Evolutionary conservation across 1,284 basidiomycete genomes (phyloP), one percentile per base, ranked within the genome.

Genomic region (Rugosomyces carneus): DNA sequence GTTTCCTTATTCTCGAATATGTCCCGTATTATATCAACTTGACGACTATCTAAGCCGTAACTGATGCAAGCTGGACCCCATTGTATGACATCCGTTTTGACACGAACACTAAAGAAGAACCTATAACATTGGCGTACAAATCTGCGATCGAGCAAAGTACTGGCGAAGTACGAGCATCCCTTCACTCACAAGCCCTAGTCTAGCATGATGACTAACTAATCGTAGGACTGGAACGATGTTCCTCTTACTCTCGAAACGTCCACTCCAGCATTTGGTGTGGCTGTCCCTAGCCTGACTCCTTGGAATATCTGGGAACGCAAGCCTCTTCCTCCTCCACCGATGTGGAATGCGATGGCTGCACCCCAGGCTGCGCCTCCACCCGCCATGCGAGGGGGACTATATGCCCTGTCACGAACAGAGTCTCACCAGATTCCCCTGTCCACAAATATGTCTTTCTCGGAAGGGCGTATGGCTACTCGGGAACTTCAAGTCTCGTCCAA

Each of bases 21-120:
- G 10, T 11, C n/a, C 7, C 32, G n/a, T n/a, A n/a, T 15, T 7
- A 7, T 23, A 23, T 11, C 21, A 9, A 31, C 18, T 6, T 3
- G 21, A 18, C 34, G 20, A 26, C 19, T 18, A 35, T 19, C 10
- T 10, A 8, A 71, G 69, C 63, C 40, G 68, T 71, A 0, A 43
- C 49, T 3, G 47, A 51, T 8, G 67, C 68, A 0, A 58, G 47
- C 24, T 72, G 70, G 69, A 50, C 45, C 6, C 61, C 68, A 1
- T 52, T 55, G 18, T 71, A 72, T 45, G 69, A 71, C 44, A 59
- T 70, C 10, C 61, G 68, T 6, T 68, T 68, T 20, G 57, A 68
- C 38, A 65, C 63, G 56, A 53, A 60, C 6, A 44, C 54, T 9
- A 57, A 60, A 37, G 59, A 63, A 3, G 57, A 58, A n/a, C 60